Evolutionary conservation across 768 basidiomycete genomes (phyloP), one percentile per base, ranked within the genome.

Genomic region (Crassisporium funariophilum): DNA sequence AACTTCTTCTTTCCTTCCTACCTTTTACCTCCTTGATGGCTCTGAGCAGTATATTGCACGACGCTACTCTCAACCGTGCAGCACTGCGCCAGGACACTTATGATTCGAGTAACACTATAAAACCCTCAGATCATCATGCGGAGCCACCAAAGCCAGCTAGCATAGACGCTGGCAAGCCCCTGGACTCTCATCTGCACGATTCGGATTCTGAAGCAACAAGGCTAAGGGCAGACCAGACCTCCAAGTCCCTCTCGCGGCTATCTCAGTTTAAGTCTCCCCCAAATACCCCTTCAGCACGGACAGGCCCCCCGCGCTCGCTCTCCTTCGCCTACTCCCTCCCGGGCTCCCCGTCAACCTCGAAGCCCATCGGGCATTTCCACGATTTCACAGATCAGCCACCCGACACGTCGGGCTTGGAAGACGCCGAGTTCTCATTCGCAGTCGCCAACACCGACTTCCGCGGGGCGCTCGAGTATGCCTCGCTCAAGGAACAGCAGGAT

Each of bases 291-390:
- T 79, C 84, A 5, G 69, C 71, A 39, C 73, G 87, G 41, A 88
- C 86, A 4, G 88, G 87, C 10, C 85, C 86, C 23, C 88, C 87
- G 4, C 76, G 87, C 31, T 86, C 87, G 0, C 69, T 88, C 20
- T 86, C 85, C 2, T 85, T 80, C 59, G 76, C 77, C 21, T 83
- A 84, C 56, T 74, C 81, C 6, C 65, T 76, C 23, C 70, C 81
- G 1, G 65, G 61, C 15, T 76, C 82, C 1, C 66, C 74, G 20
- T 58, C 60, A 31, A 55, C 24, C 27, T 42, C 41, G 25, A 49
- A 47, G 35, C 47, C 20, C 45, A 46, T 44, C 21, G 43, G 42
- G 29, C 29, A 38, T 19, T 52, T 51, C n/a, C 21, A 34, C 34
- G 46, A 51, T 23, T 17, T 37, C 22, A n/a, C n/a, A 23, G 64